Evolutionary conservation across 176 grass and related monocot species (phyloP), one percentile per base, ranked within the genome.

Genomic region (Avena atlantica): DNA sequence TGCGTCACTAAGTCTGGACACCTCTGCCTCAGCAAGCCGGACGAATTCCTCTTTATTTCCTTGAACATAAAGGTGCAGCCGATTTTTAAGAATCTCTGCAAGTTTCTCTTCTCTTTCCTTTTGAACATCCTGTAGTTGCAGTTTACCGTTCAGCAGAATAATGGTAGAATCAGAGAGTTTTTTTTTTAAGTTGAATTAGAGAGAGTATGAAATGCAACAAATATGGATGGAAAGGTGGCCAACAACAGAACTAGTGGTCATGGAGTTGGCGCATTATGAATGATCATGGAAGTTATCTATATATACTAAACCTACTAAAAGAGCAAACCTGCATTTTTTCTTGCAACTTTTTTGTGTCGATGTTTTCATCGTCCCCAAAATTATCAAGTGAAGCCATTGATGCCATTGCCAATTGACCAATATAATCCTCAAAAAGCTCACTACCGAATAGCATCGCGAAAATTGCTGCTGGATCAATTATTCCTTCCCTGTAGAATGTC

Each of bases 391-490:
- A 99, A 89, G 92, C 92, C 90, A 99, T 96, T 70, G 97, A 94
- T 69, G 90, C 92, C 90, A 99, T 99, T 67, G 97, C 97, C 79
- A 99, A 81, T 86, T 99, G 92, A 73, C 97, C 97, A 91, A 99
- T 96, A 81, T 99, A 99, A 78, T 96, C 94, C 81, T 99, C 92
- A 90, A 99, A 99, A 61, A 94, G 80, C 74, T 99, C 97, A 83
- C 97, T 99, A 71, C 97, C 97, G 56, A 99, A 99, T 80, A 99
- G 87, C 81, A 99, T 99, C 31, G 94, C 97, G 74, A 99, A 99
- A 80, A 99, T 99, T 83, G 94, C 94, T 86, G 92, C 89, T 91
- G 97, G 94, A 83, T 99, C 94, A 87, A 99, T 96, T 82, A 99
- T 99, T 84, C 89, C 82, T 78, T 99, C 97, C 79, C 97, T 99